Base-by-base conservation (phyloP, 305 asterid genomes). In the Fraxinus ornus region DNA sequence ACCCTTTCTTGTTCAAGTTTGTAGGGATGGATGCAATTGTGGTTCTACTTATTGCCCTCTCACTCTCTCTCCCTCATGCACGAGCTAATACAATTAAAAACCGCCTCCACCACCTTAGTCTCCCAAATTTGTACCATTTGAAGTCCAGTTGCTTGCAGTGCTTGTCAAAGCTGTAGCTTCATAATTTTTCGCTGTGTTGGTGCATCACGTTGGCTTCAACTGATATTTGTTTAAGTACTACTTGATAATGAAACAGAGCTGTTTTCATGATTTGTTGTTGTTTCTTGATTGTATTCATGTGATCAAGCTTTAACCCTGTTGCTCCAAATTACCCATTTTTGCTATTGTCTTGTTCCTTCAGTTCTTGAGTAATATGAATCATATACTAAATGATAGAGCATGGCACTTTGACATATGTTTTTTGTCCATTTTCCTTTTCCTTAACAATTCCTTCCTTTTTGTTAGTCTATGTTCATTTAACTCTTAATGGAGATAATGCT, bases 291-390 rank as follows among this genome's bases (percentile, higher is more conserved):
- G 33, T 28, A 7, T 36, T 39, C 66, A 35, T 35, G 60, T 52
- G 75, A 24, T 73, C 37, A 30, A 26, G 76, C 32, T 52, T 2
- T 32, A 52, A 21, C 66, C 26, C 77, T 39, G 21, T 28, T 19
- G 75, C 78, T 39, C 62, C 78, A 36, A 52, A 17, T 52, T 17
- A 39, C 60, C 60, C 5, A 12, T n/a, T 37, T 37, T 75, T 1
- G 57, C 62, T 52, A 13, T 62, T 75, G 71, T 30, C 49, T 37
- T n/a, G 41, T 4, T 37, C 49, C 15, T 79, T 60, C 76, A n/a
- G 52, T 81, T 75, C 26, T 76, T 64, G 21, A 78, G 66, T 49
- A 32, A 22, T 80, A 17, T 21, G 15, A 52, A 74, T 80, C 72
- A 55, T 85, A 75, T 41, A 74, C 13, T 28, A 35, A 68, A 33